Evolutionary conservation across 495 filamentous ascomycete genomes (phyloP).

Genomic region (Daldinia concentrica): DNA sequence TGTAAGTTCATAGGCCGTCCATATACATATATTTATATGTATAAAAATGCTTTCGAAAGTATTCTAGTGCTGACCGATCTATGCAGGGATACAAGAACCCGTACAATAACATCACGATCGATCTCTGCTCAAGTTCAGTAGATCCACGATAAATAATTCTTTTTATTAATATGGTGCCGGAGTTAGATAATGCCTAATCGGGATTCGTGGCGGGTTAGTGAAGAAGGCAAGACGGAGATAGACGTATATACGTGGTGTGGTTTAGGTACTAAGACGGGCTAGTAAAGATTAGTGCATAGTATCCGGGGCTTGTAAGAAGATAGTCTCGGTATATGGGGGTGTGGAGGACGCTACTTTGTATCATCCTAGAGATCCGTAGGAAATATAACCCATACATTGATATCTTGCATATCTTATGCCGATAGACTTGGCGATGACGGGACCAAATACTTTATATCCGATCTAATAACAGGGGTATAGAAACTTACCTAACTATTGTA

Average conservation of each 20-base stretch:
- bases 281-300: neutral
- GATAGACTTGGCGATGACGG: neutral
- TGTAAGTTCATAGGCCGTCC: conserved; percentile 24
- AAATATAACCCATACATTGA: neutral
- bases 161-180: neutral
- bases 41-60: neutral
- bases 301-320: too few relatives aligned
- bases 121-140: conserved; percentile 38
- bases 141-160: conserved; percentile 18
- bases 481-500: neutral
- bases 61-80: neutral
- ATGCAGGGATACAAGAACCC: conserved; percentile 45
- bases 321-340: too few relatives aligned
- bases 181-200: neutral
- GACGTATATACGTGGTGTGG: neutral
- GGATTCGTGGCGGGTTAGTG: neutral
- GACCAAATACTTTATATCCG: neutral
- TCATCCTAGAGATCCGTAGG: neutral
- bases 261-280: neutral
- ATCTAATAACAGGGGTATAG: neutral
- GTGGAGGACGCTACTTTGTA: too few relatives aligned
- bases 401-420: neutral
- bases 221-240: neutral
- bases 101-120: conserved; percentile 40
- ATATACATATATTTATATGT: neutral